These are phyloP conservation scores for Fragilaria radians DNA, from an alignment of 108 stramenopile species.

Conservation along the genomic window DNA sequence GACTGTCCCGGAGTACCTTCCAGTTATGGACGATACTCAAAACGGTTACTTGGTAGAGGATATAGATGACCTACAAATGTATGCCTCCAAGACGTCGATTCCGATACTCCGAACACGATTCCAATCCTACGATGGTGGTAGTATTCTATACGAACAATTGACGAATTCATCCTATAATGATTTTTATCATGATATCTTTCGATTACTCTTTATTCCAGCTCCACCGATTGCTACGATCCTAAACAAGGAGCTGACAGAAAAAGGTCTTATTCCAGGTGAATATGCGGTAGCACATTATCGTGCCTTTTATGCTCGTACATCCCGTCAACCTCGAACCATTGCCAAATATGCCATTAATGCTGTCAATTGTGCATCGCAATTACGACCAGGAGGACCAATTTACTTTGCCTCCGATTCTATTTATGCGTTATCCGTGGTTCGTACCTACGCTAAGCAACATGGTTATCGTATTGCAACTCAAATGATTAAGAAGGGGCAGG, in stretches of 20 bases:
- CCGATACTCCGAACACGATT: constrained; percentile 27
- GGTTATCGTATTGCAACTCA: constrained; percentile 5
- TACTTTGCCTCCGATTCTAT: constrained; percentile 41
- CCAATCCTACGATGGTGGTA: constrained; percentile 22
- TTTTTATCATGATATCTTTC: constrained; percentile 30
- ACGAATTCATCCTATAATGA: constrained; percentile 3
- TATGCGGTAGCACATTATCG: constrained; percentile 44
- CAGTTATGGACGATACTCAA: too few relatives aligned
- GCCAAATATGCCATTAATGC: constrained; percentile 14
- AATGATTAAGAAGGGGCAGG: constrained; percentile 4
- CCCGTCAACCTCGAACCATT: neutral
- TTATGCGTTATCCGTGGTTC: constrained; percentile 2
- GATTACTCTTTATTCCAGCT: constrained; percentile 35
- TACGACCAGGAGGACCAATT: constrained; percentile 24
- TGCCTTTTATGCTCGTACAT: constrained; percentile 20
- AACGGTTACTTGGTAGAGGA: too few relatives aligned
- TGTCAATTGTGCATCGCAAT: constrained; percentile 31
- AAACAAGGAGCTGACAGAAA: constrained; percentile 8
- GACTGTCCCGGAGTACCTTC: neutral
- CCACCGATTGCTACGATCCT: constrained; percentile 21
- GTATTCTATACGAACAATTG: constrained; percentile 8
- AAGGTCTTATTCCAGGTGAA: constrained; percentile 24
- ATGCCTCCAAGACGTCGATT: constrained; percentile 30
- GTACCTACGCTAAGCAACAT: constrained; percentile 2
- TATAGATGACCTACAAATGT: neutral